Evolutionary conservation across 805 yeast genomes (phyloP), one percentile per base, ranked within the genome.

Genomic region (Wickerhamomyces alni): DNA sequence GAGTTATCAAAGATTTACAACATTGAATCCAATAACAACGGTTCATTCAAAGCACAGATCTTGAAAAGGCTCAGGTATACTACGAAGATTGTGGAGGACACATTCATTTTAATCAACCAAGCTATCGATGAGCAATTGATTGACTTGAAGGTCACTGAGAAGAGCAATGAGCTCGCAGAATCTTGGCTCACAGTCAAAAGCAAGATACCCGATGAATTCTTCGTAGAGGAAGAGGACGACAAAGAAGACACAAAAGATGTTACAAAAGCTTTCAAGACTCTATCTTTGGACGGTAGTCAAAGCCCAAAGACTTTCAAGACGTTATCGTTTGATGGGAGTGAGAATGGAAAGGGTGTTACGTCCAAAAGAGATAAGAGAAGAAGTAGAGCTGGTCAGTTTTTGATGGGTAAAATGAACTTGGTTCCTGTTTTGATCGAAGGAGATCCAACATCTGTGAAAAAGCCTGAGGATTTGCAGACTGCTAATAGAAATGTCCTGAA

Each of bases 61-160:
- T 59, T 43, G 51, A 53, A 43, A 35, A 69, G 50, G 61, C 62
- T 47, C 33, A 55, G 33, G 39, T 55, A 39, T 56, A 71, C 61
- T 54, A 65, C 60, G 17, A 60, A 43, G 52, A 75, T 62, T 45
- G 69, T 53, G 2, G 62, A 62, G 12, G 70, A 65, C 32, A 64
- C 69, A 7, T 66, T 66, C 45, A 55, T 49, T 28, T 48, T 65
- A 6, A 57, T 65, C 17, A 61, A 65, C 38, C 62, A 57, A 32
- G 70, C 71, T 3, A 46, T 59, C n/a, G 67, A 65, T 45, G 73
- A 70, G 45, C 52, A 65, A 12, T 50, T 70, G 27, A 54, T 72
- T 5, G 62, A 59, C 30, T 66, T 70, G 12, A 47, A 40, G 10
- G 61, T 63, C 11, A 63, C 63, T 17, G 56, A 57, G 27, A 51